phyloP scores from a whole-genome alignment of 768 basidiomycete genomes.

The Hirschioporus abietinus region DNA sequence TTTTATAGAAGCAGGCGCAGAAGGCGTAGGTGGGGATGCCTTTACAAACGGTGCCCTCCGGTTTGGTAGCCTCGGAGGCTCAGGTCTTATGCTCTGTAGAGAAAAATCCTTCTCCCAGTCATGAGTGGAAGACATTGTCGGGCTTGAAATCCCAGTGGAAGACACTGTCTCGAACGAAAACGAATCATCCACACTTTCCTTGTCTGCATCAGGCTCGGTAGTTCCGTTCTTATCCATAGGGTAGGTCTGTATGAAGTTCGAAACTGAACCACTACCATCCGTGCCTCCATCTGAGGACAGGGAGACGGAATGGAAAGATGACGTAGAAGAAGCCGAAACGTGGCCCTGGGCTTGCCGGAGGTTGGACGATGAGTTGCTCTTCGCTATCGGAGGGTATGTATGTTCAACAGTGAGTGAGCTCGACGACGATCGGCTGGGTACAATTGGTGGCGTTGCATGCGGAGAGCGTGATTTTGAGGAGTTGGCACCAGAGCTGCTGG shows the following conservation, averaged over 20 bases:
- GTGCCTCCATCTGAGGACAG: slow-evolving; percentile 57
- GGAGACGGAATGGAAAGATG: slow-evolving; percentile 81
- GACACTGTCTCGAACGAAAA: slow-evolving; percentile 74
- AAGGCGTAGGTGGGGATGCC: slow-evolving; percentile 12
- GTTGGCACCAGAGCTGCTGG: slow-evolving; percentile 35
- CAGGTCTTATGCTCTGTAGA: slow-evolving; percentile 24
- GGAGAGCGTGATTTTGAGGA: slow-evolving; percentile 23
- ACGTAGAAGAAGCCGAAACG: slow-evolving; percentile 63
- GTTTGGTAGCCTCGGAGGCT: slow-evolving; percentile 45
- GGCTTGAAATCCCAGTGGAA: slow-evolving; percentile 46
- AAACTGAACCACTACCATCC: slow-evolving; percentile 15
- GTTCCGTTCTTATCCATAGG: slow-evolving; percentile 37
- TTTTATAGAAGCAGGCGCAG: slow-evolving; percentile 22
- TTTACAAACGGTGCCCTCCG: slow-evolving; percentile 23
- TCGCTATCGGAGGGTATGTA: slow-evolving; percentile 45
- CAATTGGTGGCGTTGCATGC: slow-evolving; percentile 24
- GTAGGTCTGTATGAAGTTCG: slow-evolving; percentile 40
- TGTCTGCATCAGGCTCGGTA: slow-evolving; percentile 38
- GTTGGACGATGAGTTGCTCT: slow-evolving; percentile 30
- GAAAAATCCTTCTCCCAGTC: slow-evolving; percentile 48
- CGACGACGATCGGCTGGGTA: slow-evolving; percentile 19
- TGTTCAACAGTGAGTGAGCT: slow-evolving; percentile 55
- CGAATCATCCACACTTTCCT: slow-evolving; percentile 60
- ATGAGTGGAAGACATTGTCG: slow-evolving; percentile 38
- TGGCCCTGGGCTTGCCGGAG: slow-evolving; percentile 38